phyloP scores from a whole-genome alignment of 768 basidiomycete species.

The Russula emetica region DNA sequence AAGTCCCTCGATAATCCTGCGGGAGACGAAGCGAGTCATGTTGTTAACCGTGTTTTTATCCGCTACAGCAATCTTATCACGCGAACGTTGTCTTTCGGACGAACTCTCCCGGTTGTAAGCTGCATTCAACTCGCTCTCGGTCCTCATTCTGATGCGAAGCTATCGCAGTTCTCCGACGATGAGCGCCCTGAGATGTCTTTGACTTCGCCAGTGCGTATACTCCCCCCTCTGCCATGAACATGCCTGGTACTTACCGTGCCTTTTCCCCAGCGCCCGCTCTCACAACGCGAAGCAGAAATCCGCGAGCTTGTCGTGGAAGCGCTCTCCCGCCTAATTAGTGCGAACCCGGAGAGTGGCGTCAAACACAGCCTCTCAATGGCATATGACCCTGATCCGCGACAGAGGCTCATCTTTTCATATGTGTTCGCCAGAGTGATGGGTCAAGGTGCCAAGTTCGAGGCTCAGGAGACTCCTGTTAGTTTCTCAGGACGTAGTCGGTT shows the following conservation, averaged over 20 bases:
- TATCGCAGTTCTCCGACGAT: slow-evolving; percentile 11
- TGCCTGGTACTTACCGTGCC: not conserved
- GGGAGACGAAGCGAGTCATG: slow-evolving; percentile 62
- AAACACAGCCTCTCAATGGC: slow-evolving; percentile 82
- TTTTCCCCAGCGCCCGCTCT: slow-evolving; percentile 12
- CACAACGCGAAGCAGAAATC: slow-evolving; percentile 43
- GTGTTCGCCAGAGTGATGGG: slow-evolving; percentile 78
- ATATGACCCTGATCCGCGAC: slow-evolving; percentile 64
- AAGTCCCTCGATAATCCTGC: slow-evolving; percentile 51
- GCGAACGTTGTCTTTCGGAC: slow-evolving; percentile 52
- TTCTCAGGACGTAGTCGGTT: slow-evolving; percentile 33
- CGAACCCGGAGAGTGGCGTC: slow-evolving; percentile 84
- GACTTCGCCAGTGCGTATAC: not conserved
- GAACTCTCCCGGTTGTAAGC: slow-evolving; percentile 39
- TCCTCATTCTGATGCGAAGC: not conserved
- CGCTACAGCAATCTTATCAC: slow-evolving; percentile 68
- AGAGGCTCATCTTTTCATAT: slow-evolving; percentile 77
- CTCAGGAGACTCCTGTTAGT: slow-evolving; percentile 42
- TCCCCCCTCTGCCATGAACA: not conserved
- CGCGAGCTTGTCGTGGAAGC: slow-evolving; percentile 76
- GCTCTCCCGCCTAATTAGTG: slow-evolving; percentile 72
- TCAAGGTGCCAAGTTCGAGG: slow-evolving; percentile 72
- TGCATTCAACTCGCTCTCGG: not conserved
- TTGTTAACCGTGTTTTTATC: slow-evolving; percentile 73
- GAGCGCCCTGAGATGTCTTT: not conserved